These are phyloP conservation scores for Hanseniaspora jakobsenii DNA, from an alignment of 805 yeast genomes.

Conservation along the genomic window DNA sequence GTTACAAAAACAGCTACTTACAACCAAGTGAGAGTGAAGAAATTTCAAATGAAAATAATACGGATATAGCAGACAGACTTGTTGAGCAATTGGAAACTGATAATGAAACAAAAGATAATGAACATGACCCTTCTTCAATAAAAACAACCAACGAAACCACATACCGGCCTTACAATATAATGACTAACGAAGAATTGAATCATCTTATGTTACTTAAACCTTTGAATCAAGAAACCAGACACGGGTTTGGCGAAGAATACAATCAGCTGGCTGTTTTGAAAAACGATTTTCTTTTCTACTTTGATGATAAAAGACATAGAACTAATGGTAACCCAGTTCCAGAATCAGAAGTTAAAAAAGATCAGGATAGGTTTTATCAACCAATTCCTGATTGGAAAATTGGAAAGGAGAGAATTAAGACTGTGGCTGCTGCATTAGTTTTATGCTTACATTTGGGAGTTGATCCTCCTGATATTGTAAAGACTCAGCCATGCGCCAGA, in stretches of 20 bases:
- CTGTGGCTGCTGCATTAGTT: constrained; percentile 85
- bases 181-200: not conserved
- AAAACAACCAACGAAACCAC: too few species aligned
- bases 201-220: constrained; percentile 31
- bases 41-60: too few species aligned
- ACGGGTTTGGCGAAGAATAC: constrained; percentile 54
- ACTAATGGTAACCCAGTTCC: constrained; percentile 74
- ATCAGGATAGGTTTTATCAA: constrained; percentile 42
- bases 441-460: constrained; percentile 86
- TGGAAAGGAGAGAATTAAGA: constrained; percentile 79
- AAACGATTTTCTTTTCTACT: constrained; percentile 66
- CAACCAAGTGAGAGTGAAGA: too few species aligned
- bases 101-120: too few species aligned
- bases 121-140: too few species aligned
- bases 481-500: constrained; percentile 86
- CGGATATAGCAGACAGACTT: too few species aligned
- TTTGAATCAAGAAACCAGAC: constrained; percentile 48
- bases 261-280: constrained; percentile 42
- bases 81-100: too few species aligned
- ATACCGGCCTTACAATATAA: too few species aligned
- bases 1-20: not conserved
- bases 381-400: constrained; percentile 83
- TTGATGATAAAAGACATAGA: constrained; percentile 82
- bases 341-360: constrained; percentile 38
- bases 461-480: constrained; percentile 91